Conservation (phyloP, 2,329 filamentous ascomycete genomes). For the Nemania sp. region DNA sequence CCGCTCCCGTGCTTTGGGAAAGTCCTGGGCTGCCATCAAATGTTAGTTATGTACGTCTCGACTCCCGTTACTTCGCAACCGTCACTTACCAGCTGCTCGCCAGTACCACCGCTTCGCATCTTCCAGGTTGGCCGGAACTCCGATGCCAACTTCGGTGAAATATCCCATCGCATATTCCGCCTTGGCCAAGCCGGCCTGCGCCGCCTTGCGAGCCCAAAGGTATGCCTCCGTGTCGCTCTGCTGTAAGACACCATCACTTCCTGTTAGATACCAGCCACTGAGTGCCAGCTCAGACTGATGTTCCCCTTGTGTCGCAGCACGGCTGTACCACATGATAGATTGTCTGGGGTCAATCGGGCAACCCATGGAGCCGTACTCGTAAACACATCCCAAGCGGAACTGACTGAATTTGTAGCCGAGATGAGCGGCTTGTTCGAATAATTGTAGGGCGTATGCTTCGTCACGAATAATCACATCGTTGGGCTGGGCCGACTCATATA, state of each 20-base stretch:
- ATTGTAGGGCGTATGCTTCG: constrained; percentile 80
- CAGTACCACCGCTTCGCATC: constrained; percentile 99
- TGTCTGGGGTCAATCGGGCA: constrained; percentile 84
- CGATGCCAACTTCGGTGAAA: constrained; percentile 95
- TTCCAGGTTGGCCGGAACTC: constrained; percentile 85
- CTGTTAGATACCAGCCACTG: constrained; percentile 95
- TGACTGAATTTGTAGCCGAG: constrained; percentile 96
- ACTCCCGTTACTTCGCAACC: background rate
- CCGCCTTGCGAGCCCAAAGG: constrained; percentile 95
- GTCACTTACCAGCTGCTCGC: constrained; percentile 87
- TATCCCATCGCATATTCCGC: constrained; percentile 99
- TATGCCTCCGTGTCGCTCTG: constrained; percentile 97
- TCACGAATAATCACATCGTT: constrained; percentile 84
- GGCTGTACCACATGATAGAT: constrained; percentile 94
- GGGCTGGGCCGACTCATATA: constrained; percentile 72
- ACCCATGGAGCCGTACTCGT: constrained; percentile 88
- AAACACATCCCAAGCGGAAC: constrained; percentile 87
- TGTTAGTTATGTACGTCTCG: constrained; percentile 46
- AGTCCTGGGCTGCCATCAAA: constrained; percentile 81
- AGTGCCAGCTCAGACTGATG: constrained; percentile 90
- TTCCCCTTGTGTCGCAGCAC: constrained; percentile 90
- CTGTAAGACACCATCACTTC: constrained; percentile 84
- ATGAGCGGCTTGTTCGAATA: constrained; percentile 88
- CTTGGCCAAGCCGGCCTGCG: constrained; percentile 86
- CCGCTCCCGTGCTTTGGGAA: constrained; percentile 90